A percentile compares a stretch with the other conserved stretches of the same genome.
These are phyloP conservation scores for Ceratocystis eucalypticola DNA, from an alignment of 2,329 filamentous ascomycete genomes.

Conservation along the genomic window DNA sequence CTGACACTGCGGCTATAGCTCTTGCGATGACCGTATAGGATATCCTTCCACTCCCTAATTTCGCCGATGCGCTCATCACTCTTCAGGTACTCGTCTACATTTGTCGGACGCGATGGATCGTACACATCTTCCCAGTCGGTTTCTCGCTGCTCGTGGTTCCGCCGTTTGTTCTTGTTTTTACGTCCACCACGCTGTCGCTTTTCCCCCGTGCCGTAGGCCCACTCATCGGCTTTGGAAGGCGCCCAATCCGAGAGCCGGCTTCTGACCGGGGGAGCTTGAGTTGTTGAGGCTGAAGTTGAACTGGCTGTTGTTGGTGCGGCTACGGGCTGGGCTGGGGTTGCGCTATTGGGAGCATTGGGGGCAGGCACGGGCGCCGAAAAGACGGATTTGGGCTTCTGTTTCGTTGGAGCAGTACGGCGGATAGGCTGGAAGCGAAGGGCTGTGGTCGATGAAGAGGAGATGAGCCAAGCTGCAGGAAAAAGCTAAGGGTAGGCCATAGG, in stretches of 20 bases:
- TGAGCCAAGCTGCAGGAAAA: background rate
- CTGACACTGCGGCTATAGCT: constrained; percentile 28
- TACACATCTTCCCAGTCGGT: constrained; percentile 90
- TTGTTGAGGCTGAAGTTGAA: constrained; percentile 24
- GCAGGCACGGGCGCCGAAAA: constrained; percentile 35
- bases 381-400: constrained; percentile 46
- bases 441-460: constrained; percentile 25
- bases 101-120: constrained; percentile 69
- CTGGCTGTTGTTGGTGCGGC: constrained; percentile 27
- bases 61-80: constrained; percentile 75
- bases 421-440: constrained; percentile 79
- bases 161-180: constrained; percentile 59
- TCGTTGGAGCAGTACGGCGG: constrained; percentile 52
- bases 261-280: constrained; percentile 39
- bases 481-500: no score
- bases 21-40: constrained; percentile 60
- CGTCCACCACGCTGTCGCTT: constrained; percentile 65
- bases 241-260: constrained; percentile 71
- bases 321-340: constrained; percentile 23
- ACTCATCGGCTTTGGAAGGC: constrained; percentile 65
- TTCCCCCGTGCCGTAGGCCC: constrained; percentile 49
- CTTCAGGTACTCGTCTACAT: constrained; percentile 68
- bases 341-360: constrained; percentile 24
- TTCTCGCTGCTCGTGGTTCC: constrained; percentile 42
- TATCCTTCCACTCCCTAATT: constrained; percentile 70